Conservation (phyloP, 2,329 filamentous ascomycete genomes). For the Ophiosphaerella korrae region DNA sequence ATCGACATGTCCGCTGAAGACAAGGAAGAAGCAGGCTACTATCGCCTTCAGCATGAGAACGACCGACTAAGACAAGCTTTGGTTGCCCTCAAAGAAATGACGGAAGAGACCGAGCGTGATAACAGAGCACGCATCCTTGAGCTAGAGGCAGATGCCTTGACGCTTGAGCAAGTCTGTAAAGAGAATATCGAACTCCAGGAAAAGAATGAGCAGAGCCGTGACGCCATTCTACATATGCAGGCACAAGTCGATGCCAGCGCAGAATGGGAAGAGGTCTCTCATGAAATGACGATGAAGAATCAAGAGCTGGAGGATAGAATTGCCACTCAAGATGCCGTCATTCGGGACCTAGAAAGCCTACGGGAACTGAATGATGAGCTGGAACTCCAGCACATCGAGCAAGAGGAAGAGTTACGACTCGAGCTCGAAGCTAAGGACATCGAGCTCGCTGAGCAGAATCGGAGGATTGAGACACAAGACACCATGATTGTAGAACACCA, state of each 20-base stretch:
- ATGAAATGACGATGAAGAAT: slow-evolving; percentile 87
- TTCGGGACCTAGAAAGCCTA: slow-evolving; percentile 85
- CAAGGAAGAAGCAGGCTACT: slow-evolving; percentile 81
- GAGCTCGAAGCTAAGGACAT: slow-evolving; percentile 88
- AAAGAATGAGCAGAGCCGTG: slow-evolving; percentile 73
- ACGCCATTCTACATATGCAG: slow-evolving; percentile 80
- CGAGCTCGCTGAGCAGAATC: slow-evolving; percentile 80
- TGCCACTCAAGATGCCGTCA: slow-evolving; percentile 77
- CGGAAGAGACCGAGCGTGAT: slow-evolving; percentile 82
- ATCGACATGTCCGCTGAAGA: slow-evolving; percentile 89
- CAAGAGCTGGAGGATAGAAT: slow-evolving; percentile 82
- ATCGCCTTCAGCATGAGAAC: slow-evolving; percentile 90
- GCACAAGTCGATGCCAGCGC: slow-evolving; percentile 89
- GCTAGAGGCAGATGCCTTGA: slow-evolving; percentile 40
- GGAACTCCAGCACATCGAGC: slow-evolving; percentile 89
- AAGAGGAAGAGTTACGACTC: slow-evolving; percentile 91
- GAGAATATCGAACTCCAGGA: slow-evolving; percentile 73
- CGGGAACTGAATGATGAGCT: slow-evolving; percentile 95
- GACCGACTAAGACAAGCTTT: slow-evolving; percentile 86
- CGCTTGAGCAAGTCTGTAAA: slow-evolving; percentile 51
- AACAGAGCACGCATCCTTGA: slow-evolving; percentile 60
- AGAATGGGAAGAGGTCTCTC: slow-evolving; percentile 91
- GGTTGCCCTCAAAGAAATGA: slow-evolving; percentile 81
- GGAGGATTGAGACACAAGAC: slow-evolving; percentile 75
- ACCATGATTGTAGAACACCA: slow-evolving; percentile 84